phyloP scores from a whole-genome alignment of 768 basidiomycete genomes.

The Rhodotorula kratochvilovae region DNA sequence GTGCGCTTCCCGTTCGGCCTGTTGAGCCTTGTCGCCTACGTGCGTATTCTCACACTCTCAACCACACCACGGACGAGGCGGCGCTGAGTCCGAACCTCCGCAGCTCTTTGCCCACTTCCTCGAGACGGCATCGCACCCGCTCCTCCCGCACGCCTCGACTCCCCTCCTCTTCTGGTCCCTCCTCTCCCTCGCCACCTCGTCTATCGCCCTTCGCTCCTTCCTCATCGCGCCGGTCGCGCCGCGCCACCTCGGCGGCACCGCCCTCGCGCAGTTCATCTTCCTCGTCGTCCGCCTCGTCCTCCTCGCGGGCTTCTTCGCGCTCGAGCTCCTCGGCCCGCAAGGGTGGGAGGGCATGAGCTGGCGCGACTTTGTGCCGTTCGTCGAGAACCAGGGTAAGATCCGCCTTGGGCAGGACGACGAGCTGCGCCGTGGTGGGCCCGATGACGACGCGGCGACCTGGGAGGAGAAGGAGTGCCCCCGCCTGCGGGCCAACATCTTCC shows the following conservation, averaged over 20 bases:
- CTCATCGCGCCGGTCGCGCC: slow-evolving; percentile 39
- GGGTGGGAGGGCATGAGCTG: slow-evolving; percentile 38
- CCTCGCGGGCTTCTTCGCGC: slow-evolving; percentile 55
- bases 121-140: slow-evolving; percentile 32
- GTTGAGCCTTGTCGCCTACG: slow-evolving; percentile 12
- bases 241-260: slow-evolving; percentile 42
- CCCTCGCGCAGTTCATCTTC: slow-evolving; percentile 44
- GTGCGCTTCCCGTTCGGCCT: slow-evolving; percentile 18
- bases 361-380: slow-evolving; percentile 42
- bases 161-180: slow-evolving; percentile 80
- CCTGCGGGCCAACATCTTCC: slow-evolving; percentile 44
- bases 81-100: not conserved
- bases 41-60: not conserved
- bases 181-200: slow-evolving; percentile 54
- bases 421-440: not conserved
- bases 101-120: slow-evolving; percentile 34
- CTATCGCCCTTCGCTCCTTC: slow-evolving; percentile 62
- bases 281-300: slow-evolving; percentile 51
- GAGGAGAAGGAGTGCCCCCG: slow-evolving; percentile 34
- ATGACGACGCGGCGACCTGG: slow-evolving; percentile 14
- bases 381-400: slow-evolving; percentile 30
- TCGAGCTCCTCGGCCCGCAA: slow-evolving; percentile 71
- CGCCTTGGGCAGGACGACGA: slow-evolving; percentile 17
- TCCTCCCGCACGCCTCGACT: slow-evolving; percentile 46
- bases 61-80: too few relatives aligned